Base-by-base conservation (phyloP, 345 rosid genomes). In the Salix caprea region DNA sequence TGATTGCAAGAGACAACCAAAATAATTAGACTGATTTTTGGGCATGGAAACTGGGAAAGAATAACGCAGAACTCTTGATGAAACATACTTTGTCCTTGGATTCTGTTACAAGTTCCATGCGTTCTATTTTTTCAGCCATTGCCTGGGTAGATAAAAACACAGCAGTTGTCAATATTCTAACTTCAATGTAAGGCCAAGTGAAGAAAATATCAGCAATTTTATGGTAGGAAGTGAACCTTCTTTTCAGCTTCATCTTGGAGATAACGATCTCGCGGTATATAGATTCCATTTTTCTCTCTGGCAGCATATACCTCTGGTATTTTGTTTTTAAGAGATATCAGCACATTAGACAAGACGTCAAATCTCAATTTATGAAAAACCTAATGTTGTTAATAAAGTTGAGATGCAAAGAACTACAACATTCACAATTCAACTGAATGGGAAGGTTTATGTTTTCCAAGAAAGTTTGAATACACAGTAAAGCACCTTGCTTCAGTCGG, bases 281-380 rank as follows among this genome's bases (percentile, higher is more conserved):
- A 96, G 65, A 96, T 92, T 70, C 99, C 99, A 83, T 96, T 96
- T 80, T 93, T 96, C 86, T 96, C 99, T 85, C 98, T 93, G 70
- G 98, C 90, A 73, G 98, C 97, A 83, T 90, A 96, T 69, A 93
- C 99, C 96, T 96, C 98, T 96, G 80, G 68, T 78, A 21, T 61
- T 58, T 58, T 39, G 74, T 39, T 71, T 3, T 79, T 50, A 40
- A 70, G 36, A 67, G 61, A 48, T 10, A 78, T 77, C 54, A 76
- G 72, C 24, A 52, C 36, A 15, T 52, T 37, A 69, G 67, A 76
- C 76, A 67, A 46, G 70, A 68, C 70, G 37, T 11, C 30, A 30
- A 69, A 19, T 71, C 52, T 58, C 65, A 80, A 15, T 34, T 4
- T 52, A 56, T 36, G 4, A n/a, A n/a, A 36, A 26, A 16, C 60